Conservation (phyloP, 192 early-diverging fungal species). For the Coemansia sp. region DNA sequence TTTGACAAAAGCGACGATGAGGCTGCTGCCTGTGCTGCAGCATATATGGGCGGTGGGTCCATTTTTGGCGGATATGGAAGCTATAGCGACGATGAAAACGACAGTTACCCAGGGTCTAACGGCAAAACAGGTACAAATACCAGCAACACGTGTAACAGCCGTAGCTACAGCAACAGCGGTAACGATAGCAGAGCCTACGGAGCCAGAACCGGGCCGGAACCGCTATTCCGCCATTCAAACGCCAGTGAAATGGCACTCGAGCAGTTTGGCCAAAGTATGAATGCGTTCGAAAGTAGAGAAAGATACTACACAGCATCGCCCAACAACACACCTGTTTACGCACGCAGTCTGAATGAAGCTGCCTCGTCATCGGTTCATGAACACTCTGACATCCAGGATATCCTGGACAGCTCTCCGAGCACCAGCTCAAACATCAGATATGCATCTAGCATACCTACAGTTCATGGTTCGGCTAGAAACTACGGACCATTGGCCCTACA, state of each 20-base stretch:
- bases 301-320: slow-evolving; percentile 22
- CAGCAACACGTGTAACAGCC: slow-evolving; percentile 4
- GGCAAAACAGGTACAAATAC: neutral
- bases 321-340: slow-evolving; percentile 24
- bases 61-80: slow-evolving; percentile 31
- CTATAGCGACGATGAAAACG: slow-evolving; percentile 30
- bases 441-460: neutral
- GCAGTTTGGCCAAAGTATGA: neutral
- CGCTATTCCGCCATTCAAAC: neutral
- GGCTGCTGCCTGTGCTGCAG: slow-evolving; percentile 41
- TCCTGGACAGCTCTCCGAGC: slow-evolving; percentile 2
- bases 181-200: neutral
- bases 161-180: slow-evolving; percentile 1
- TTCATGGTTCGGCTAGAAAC: neutral
- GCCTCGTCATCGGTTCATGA: neutral
- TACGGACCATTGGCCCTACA: neutral
- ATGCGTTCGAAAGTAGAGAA: neutral
- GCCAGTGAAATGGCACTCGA: neutral
- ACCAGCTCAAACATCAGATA: slow-evolving; percentile 30
- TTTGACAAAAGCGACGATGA: slow-evolving; percentile 33
- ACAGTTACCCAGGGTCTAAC: neutral
- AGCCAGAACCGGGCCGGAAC: neutral
- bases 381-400: neutral
- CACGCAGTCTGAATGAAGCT: slow-evolving; percentile 9
- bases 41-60: slow-evolving; percentile 34